These are phyloP conservation scores for Cyclotella sp. DNA, from an alignment of 108 stramenopile species.

Conservation along the genomic window DNA sequence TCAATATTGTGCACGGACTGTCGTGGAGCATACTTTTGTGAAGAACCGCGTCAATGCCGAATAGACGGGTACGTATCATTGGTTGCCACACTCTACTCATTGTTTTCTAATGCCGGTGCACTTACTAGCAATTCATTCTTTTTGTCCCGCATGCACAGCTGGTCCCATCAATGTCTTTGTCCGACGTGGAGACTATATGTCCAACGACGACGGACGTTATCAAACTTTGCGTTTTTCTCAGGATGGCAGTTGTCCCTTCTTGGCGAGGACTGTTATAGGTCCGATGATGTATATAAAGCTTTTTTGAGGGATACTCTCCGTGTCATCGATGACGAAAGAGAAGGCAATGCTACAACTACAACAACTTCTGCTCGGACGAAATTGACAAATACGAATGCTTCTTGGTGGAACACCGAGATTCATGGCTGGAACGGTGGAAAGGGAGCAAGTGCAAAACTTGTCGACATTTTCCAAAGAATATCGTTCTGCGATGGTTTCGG, in stretches of 20 bases:
- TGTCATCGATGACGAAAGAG: constrained; percentile 18
- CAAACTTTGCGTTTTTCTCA: constrained; percentile 55
- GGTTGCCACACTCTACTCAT: no score
- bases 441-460: constrained; percentile 62
- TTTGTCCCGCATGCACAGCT: constrained; percentile 24
- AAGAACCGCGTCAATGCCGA: constrained; percentile 48
- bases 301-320: constrained; percentile 54
- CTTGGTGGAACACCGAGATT: constrained; percentile 82
- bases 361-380: neutral
- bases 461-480: constrained; percentile 57
- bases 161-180: constrained; percentile 87
- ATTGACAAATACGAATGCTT: neutral
- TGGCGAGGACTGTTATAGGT: constrained; percentile 56
- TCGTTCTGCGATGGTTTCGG: constrained; percentile 76
- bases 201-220: constrained; percentile 58
- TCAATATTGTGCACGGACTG: constrained; percentile 62
- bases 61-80: constrained; percentile 12
- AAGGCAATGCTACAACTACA: neutral
- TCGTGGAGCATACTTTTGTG: constrained; percentile 78
- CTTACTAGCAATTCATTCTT: neutral
- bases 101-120: no score
- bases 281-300: constrained; percentile 61
- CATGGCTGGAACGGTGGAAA: constrained; percentile 81
- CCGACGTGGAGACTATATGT: constrained; percentile 78
- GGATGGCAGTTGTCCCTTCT: constrained; percentile 67